phyloP scores from a whole-genome alignment of 164 flowering plant species.

The Macadamia integrifolia region DNA sequence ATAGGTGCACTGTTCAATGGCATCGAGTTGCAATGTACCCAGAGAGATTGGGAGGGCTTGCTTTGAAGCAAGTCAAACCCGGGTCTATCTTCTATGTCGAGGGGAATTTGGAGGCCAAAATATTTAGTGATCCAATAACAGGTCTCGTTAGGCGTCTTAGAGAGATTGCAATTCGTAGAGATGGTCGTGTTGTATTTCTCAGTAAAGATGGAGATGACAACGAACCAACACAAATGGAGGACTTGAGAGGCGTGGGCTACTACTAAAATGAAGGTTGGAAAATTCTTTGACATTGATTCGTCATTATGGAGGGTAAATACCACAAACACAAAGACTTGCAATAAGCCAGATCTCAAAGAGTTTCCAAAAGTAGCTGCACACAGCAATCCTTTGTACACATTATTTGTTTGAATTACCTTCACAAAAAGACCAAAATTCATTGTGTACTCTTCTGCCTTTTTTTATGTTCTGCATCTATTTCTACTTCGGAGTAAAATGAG shows the following conservation, averaged over 20 bases:
- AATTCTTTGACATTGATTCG: too few species aligned
- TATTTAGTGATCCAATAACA: slow-evolving; percentile 65
- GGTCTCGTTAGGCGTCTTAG: slow-evolving; percentile 75
- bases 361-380: too few species aligned
- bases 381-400: too few species aligned
- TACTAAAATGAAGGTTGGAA: slow-evolving; percentile 26
- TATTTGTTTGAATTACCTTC: too few species aligned
- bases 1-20: slow-evolving; percentile 84
- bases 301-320: too few species aligned
- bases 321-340: too few species aligned
- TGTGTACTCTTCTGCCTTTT: too few species aligned
- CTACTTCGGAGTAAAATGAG: too few species aligned
- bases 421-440: too few species aligned
- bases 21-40: slow-evolving; percentile 80
- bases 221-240: slow-evolving; percentile 20
- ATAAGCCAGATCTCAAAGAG: too few species aligned
- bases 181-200: slow-evolving; percentile 71
- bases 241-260: slow-evolving; percentile 53
- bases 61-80: slow-evolving; percentile 51
- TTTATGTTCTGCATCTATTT: too few species aligned
- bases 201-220: slow-evolving; percentile 33
- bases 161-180: slow-evolving; percentile 76
- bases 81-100: slow-evolving; percentile 74
- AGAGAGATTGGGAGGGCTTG: slow-evolving; percentile 52
- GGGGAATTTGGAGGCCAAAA: slow-evolving; percentile 84